phyloP scores from a whole-genome alignment of 306 rosid species.

The Fragaria iinumae region DNA sequence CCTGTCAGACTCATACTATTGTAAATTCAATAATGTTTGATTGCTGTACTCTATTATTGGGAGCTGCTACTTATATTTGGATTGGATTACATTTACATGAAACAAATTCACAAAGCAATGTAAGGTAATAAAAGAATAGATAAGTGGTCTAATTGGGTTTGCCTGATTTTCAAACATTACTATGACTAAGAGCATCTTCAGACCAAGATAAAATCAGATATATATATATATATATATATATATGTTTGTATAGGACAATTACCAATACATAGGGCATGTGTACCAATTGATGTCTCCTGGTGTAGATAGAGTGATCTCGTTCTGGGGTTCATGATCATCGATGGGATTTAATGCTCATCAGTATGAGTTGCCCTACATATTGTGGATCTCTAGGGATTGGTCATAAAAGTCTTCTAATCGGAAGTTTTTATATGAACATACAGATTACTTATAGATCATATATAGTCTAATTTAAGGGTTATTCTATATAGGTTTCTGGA shows the following conservation, averaged over 20 bases:
- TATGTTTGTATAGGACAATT: background rate
- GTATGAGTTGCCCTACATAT: background rate
- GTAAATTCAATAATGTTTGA: background rate
- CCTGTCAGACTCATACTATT: background rate
- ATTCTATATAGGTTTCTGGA: background rate
- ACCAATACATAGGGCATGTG: background rate
- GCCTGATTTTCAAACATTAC: background rate
- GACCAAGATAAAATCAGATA: background rate
- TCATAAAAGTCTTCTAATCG: background rate
- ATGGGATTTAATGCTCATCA: background rate
- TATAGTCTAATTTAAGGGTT: background rate
- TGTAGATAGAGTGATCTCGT: background rate
- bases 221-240: too few species aligned
- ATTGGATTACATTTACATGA: background rate
- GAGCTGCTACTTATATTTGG: too few species aligned
- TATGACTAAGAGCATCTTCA: background rate
- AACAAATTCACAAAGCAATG: background rate
- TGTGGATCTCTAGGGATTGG: conserved; percentile 13
- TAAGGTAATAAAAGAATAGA: background rate
- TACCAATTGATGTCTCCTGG: background rate
- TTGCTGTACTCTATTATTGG: background rate
- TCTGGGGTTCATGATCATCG: background rate
- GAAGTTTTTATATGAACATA: background rate
- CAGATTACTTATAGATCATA: background rate
- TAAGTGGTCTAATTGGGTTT: background rate